Base-by-base conservation (phyloP, 257 asterid species). In the Jacaranda mimosifolia region DNA sequence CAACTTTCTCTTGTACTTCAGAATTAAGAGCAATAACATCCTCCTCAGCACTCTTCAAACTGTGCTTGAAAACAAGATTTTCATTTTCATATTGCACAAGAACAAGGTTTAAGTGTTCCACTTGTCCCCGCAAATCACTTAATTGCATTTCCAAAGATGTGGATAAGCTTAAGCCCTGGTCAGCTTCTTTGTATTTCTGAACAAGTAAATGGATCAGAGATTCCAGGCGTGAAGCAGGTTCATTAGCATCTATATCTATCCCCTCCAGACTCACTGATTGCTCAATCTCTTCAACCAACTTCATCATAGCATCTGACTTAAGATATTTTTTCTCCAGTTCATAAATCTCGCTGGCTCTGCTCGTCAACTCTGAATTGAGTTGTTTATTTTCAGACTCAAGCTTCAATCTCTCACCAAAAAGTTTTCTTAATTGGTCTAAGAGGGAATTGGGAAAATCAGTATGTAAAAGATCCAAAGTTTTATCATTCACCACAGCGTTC, bases 31-130 rank as follows among this genome's bases (percentile, higher is more conserved):
- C 78, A 75, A 80, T 70, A 51, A 68, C 53, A 75, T 84, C 85
- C 74, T 89, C 89, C 80, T 83, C 84, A 6, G 88, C 87, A 74
- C 82, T 84, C 85, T 84, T 91, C 91, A 91, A 83, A 75, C 90
- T 85, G 57, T 90, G 92, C 83, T 83, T 84, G 60, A 90, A 83
- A 68, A 90, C 84, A 69, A 86, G 69, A 69, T 86, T 94, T 80
- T 93, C 96, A 84, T 84, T 89, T 84, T 91, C 97, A 83, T 82
- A 78, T 58, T 89, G 89, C 70, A 84, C 70, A 67, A 85, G 86
- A 63, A 77, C 74, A 72, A 83, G 68, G 84, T 82, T 81, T 73
- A 93, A 84, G 76, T 80, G 84, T 72, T 93, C 92, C 74, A 87
- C 79, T 83, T 89, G 92, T 74, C 77, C 92, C 73, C 65, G 83